phyloP scores from a whole-genome alignment of 1,284 basidiomycete species.

The Malassezia cuniculi region DNA sequence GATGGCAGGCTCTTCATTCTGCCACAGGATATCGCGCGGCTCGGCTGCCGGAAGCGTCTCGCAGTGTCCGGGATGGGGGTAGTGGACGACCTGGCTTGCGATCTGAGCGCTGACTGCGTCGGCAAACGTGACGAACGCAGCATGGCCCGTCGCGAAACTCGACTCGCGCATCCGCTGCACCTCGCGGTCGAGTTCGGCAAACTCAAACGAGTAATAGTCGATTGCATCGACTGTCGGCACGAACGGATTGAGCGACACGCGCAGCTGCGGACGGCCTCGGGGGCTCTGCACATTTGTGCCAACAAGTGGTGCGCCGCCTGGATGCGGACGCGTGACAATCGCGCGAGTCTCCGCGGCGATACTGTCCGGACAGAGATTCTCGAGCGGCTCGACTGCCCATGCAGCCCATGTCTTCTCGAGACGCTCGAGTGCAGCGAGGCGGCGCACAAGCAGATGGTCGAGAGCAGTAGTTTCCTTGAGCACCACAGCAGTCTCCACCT shows the following conservation, averaged over 20 bases:
- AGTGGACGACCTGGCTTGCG: conserved; percentile 70
- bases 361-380: conserved; percentile 55
- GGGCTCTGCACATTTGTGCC: neutral
- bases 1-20: conserved; percentile 60
- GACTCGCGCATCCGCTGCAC: conserved; percentile 19
- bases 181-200: conserved; percentile 24
- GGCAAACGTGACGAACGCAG: conserved; percentile 93
- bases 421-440: conserved; percentile 63
- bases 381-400: conserved; percentile 84
- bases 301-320: conserved; percentile 4
- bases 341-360: conserved; percentile 19
- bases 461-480: conserved; percentile 68
- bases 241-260: conserved; percentile 25
- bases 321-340: conserved; percentile 1
- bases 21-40: conserved; percentile 90
- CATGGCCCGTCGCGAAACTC: conserved; percentile 51
- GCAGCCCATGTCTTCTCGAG: conserved; percentile 71
- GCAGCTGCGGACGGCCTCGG: conserved; percentile 15
- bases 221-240: conserved; percentile 30
- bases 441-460: conserved; percentile 58
- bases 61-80: conserved; percentile 32
- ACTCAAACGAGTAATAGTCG: conserved; percentile 28
- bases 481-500: conserved; percentile 78
- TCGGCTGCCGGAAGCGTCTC: conserved; percentile 58
- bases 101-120: conserved; percentile 87